A percentile compares a stretch with the other conserved stretches of the same genome.
These are phyloP conservation scores for Penstemon barbatus DNA, from an alignment of 257 asterid species.

Conservation along the genomic window DNA sequence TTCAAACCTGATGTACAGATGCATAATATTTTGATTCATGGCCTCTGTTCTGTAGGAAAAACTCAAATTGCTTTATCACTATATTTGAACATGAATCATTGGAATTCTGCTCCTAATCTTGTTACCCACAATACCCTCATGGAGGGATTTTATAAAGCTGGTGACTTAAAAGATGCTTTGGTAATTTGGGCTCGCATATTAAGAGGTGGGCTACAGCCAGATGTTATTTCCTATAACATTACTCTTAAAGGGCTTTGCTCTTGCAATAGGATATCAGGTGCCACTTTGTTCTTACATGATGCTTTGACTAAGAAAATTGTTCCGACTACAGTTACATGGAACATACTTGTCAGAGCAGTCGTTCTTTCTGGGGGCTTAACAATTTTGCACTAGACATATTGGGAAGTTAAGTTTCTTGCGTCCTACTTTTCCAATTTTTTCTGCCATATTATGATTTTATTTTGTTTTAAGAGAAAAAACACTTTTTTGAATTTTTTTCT, in stretches of 20 bases:
- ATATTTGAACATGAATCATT: constrained; percentile 61
- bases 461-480: neutral
- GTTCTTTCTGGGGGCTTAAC: constrained; percentile 38
- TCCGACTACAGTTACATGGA: constrained; percentile 84
- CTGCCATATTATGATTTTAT: neutral
- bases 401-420: constrained; percentile 34
- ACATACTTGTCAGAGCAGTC: constrained; percentile 90
- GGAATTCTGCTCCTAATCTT: constrained; percentile 65
- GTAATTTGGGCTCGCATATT: constrained; percentile 82
- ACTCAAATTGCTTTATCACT: constrained; percentile 52
- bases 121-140: constrained; percentile 81
- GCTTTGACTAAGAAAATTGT: constrained; percentile 57
- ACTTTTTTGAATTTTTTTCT: neutral
- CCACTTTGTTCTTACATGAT: constrained; percentile 58
- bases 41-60: constrained; percentile 75
- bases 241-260: constrained; percentile 85
- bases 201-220: constrained; percentile 68
- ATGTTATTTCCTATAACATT: constrained; percentile 85
- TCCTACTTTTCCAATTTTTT: constrained; percentile 18
- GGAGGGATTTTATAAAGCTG: constrained; percentile 87
- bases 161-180: constrained; percentile 61
- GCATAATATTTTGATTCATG: constrained; percentile 92
- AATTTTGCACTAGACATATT: constrained; percentile 6
- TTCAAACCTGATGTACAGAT: constrained; percentile 77
- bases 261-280: constrained; percentile 61